Evolutionary conservation across 2,329 filamentous ascomycete genomes (phyloP), one percentile per base, ranked within the genome.

Genomic region (Pleoardoris graminearum): DNA sequence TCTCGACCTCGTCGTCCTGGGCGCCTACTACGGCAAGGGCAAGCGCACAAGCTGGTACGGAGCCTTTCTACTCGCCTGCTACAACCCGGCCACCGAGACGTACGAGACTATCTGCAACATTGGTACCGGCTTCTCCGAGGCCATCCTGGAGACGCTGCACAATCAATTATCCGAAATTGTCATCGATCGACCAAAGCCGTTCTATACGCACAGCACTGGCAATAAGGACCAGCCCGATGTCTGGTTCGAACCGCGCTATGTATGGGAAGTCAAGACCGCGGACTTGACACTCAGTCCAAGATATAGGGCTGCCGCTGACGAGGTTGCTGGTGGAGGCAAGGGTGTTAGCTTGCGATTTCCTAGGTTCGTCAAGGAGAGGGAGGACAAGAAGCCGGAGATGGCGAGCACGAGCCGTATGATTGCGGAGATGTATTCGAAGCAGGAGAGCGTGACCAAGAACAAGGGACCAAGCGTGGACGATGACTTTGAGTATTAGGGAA

Each of bases 91-190:
- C 45, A 85, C 82, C 1, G 90, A 99, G 56, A 86, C 80, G 1
- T 99, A 96, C 77, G 94, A 99, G 75, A 95, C 91, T 0, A 87
- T 99, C 2, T 99, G 94, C 83, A 99, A 99, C 74, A 97, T 99
- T 65, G 94, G 94, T 61, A 99, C 94, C 0, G 94, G 94, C 2
- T 99, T 99, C 76, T 93, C 88, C 0, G 94, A 99, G 75, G 89
- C 87, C n/a, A 82, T 93, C 2, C 87, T 99, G n/a, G 89, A 95
- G 66, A 88, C 92, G 30, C 80, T 97, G 12, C 86, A 97, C 77
- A 79, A 82, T 21, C 81, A 87, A 46, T 85, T 99, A 23, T 87
- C 84, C 0, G 82, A 85, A 7, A 85, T 91, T 44, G 85, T 88
- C 61, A 99, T 99, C 62, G 91, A 96, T 68, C 85, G 87, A 1